Base-by-base conservation (phyloP, 208 protist species). In the Leishmania lainsoni region DNA sequence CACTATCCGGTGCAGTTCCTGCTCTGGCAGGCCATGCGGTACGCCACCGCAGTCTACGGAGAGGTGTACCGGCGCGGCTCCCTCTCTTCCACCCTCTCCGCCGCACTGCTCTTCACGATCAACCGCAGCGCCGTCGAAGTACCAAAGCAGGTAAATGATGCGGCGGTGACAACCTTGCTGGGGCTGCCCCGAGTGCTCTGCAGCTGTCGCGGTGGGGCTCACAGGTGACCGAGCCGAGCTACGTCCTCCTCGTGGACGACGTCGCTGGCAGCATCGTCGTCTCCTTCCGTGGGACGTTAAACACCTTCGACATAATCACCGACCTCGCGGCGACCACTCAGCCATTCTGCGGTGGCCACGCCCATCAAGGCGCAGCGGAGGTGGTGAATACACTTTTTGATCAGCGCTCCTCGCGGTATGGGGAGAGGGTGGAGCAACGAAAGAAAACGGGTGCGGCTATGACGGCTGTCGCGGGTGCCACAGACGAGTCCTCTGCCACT, bases 31-130 rank as follows among this genome's bases (percentile, higher is more conserved):
- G 76, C 72, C 32, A 68, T 95, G 81, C 91, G 91, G 35, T 93
- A 89, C 77, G 89, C 91, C 1, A 90, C 86, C 10, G 91, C 91
- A 14, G 90, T 87, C 58, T 95, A 95, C 82, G 91, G 91, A 48
- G 81, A 87, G 51, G 75, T 81, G 39, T 94, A 92, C 81, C 83
- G 85, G 12, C 77, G 83, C 63, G 88, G 89, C 77, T 83, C 63
- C 52, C 80, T 94, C 58, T 88, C 86, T 17, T 87, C 85, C 26
- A 79, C 88, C 61, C 29, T 87, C 42, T 69, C 81, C 32, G 52
- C 81, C 42, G 73, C 89, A 20, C 63, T 88, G 54, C 78, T 85
- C 54, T 89, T 92, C 74, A 92, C 86, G 20, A 65, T 84, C 3
- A 81, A 88, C 52, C 79, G 79, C 56, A 71, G 84, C 29, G 76